Base-by-base conservation (phyloP, 257 asterid species). In the Penstemon davidsonii region DNA sequence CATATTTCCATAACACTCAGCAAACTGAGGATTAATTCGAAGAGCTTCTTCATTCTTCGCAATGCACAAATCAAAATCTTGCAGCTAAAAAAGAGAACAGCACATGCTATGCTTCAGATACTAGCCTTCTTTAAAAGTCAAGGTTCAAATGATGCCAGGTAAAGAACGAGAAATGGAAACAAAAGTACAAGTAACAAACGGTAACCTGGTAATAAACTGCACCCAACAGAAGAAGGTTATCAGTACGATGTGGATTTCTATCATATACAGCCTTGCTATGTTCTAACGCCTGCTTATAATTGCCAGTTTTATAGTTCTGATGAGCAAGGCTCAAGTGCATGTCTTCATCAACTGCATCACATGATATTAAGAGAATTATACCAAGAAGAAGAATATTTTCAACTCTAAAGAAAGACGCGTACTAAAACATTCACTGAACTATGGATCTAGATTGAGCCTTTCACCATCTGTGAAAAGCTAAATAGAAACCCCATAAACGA, bases 1-100 rank as follows among this genome's bases (percentile, higher is more conserved):
- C 99, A 91, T 94, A 75, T 94, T 94, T 58, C 99, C 99, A 79
- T 91, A 94, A 78, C 99, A 91, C 84, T 94, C 99, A 50, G 99
- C 97, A 87, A 94, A 91, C 68, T 83, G 92, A 33, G 99, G 97
- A 69, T 94, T 89, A 46, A 94, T 78, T 49, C 85, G 81, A 47
- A 94, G 88, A 64, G 99, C 97, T 81, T 94, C 99, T 79, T 94
- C 96, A 76, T 94, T 94, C 83, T 88, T 94, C 15, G 94, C 84
- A 12, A 94, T 84, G 83, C 99, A 94, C 71, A 65, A 79, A 54
- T 94, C 97, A 64, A 85, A 91, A 75, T 94, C 97, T 12, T 86
- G 95, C 90, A 94, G 74, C 99, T 94, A 80, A 66, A 81, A 60
- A 53, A 65, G 53, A 67, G 76, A 73, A 60, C 42, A 46, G 46